Evolutionary conservation across 2,329 filamentous ascomycete genomes (phyloP), one percentile per base, ranked within the genome.

Genomic region (Fusarium coffeatum): DNA sequence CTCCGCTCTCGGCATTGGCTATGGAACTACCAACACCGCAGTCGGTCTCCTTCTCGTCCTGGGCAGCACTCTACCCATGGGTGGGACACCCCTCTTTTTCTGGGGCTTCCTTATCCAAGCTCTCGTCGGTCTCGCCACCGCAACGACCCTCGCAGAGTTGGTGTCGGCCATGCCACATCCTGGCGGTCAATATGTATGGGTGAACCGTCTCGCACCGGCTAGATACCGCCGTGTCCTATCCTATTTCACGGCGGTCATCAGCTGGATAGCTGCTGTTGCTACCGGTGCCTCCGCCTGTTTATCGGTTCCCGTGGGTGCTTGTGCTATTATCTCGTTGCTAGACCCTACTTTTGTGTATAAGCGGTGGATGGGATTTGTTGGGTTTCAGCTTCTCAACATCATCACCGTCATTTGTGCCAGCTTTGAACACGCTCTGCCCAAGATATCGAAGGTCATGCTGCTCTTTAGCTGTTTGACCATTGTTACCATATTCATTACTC

Each of bases 101-200:
- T 61, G 45, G 55, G 55, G 59, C 0, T 59, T 61, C 23, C 12
- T 61, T 5, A 27, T 59, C 8, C 47, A 50, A 42, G 28, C 55
- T 1, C 15, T 13, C 4, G 45, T 61, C 9, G 55, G 59, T 10
- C 34, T 59, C 30, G 55, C 59, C 6, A 61, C 55, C 2, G 59
- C 55, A 22, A 53, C 40, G 1, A 60, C 59, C 4, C 27, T 62
- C 3, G 55, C 55, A 10, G 59, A 62, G 1, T 20, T 61, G 0
- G 55, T 45, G 3, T 61, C 59, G 2, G 59, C 59, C 3, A 61
- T 61, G 43, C 59, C 59, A 13, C 55, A 61, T 42, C 55, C 59
- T 1, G 59, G 59, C 0, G 59, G 59, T 5, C 59, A 61, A 9
- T 61, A 61, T 3, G 41, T 62, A 10, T 62, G 59, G 59, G 55